Evolutionary conservation across 495 filamentous ascomycete genomes (phyloP), one percentile per base, ranked within the genome.

Genomic region (Aspergillus cristatus): DNA sequence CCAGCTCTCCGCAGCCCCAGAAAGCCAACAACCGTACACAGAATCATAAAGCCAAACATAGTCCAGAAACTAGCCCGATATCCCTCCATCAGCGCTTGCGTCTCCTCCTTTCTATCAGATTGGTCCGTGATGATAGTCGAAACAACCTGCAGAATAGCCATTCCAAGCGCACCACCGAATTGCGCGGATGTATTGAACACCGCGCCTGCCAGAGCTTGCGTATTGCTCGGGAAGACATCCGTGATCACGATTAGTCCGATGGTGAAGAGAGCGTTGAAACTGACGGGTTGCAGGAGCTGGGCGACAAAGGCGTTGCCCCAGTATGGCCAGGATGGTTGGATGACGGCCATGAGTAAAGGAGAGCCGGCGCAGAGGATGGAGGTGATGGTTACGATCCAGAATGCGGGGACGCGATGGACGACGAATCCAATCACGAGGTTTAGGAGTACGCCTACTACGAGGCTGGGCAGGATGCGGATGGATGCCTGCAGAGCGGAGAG

Each of bases 101-200:
- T 55, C 18, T 53, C 54, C 7, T 35, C 42, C 35, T 60, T 56
- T n/a, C n/a, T n/a, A 15, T 58, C 41, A 0, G 53, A 56, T 3
- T 59, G 41, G 13, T 55, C 46, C 0, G 76, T 79, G 1, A 79
- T 64, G 18, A 56, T 50, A 1, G 62, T 54, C 0, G 79, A 71
- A 26, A 82, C 69, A 11, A 77, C 65, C 7, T 70, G 72, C 18
- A 72, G 67, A 8, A 77, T 44, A 5, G 73, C 72, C 3, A 81
- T 46, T 1, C 79, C 78, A 10, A 83, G 57, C 0, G 67, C 64
- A 13, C 63, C 75, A 0, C 80, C 80, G 35, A 82, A 68, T 47
- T 81, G 76, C 3, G 67, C 52, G n/a, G 75, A 50, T 0, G 75
- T 76, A 43, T 80, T 78, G 60, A 81, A 82, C 0, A 83, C 75